Conservation (phyloP, 2,329 filamentous ascomycete species). For the Venturiaceae sp. region DNA sequence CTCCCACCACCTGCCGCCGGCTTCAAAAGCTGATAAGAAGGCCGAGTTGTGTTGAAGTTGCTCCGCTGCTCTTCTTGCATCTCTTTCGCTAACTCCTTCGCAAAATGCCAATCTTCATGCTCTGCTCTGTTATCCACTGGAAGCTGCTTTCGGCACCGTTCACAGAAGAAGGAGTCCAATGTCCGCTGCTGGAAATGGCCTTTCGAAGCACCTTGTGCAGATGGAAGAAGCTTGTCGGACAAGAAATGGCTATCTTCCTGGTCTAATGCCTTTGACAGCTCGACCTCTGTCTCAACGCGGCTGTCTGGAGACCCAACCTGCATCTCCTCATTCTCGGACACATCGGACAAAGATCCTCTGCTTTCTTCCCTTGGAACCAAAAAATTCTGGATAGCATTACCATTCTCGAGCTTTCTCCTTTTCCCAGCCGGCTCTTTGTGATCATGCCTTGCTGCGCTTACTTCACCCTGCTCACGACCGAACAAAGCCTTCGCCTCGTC, state of each 20-base stretch:
- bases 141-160: conserved; percentile 55
- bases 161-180: conserved; percentile 42
- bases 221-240: neutral
- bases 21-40: conserved; percentile 12
- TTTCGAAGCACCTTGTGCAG: conserved; percentile 8
- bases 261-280: neutral
- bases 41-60: conserved; percentile 30
- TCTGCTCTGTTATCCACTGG: conserved; percentile 52
- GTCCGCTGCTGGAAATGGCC: conserved; percentile 15
- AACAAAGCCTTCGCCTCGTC: conserved; percentile 43
- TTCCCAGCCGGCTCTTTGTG: conserved; percentile 20
- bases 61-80: conserved; percentile 14
- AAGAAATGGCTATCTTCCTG: neutral
- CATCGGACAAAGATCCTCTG: neutral
- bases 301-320: neutral
- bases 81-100: conserved; percentile 69
- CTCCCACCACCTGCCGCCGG: neutral
- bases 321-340: neutral
- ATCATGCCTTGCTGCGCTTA: conserved; percentile 9
- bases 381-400: conserved; percentile 15
- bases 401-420: conserved; percentile 21
- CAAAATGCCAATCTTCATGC: conserved; percentile 92
- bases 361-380: conserved; percentile 2
- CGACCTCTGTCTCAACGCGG: neutral
- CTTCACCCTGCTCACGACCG: conserved; percentile 12